Evolutionary conservation across 129 eudicot genomes (phyloP).

Genomic region (Chrysanthemum lavandulifolium): DNA sequence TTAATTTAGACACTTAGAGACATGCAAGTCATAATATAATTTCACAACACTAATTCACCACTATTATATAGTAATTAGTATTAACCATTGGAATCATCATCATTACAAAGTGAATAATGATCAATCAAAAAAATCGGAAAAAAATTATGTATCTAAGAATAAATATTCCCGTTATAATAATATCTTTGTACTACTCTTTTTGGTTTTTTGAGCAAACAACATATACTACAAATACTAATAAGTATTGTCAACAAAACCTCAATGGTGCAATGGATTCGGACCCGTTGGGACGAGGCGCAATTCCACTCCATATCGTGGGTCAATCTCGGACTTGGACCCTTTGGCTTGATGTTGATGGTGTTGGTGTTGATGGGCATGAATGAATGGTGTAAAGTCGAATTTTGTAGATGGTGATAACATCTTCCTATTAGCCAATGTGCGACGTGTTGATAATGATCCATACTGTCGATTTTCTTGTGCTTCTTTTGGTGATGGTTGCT

Average conservation of each 20-base stretch:
- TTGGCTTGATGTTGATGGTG: constrained; percentile 18
- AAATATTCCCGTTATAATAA: constrained; percentile 19
- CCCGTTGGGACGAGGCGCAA: constrained; percentile 58
- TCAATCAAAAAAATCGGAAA: not conserved
- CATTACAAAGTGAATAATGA: constrained; percentile 10
- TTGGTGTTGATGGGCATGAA: constrained; percentile 32
- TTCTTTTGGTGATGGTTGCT: constrained; percentile 18
- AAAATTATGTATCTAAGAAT: constrained; percentile 32
- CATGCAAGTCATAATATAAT: not conserved
- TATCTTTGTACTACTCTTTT: constrained; percentile 28
- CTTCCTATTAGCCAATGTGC: constrained; percentile 16
- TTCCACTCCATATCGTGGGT: constrained; percentile 49
- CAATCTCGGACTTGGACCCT: constrained; percentile 30
- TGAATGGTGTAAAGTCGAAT: constrained; percentile 51
- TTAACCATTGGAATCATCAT: constrained; percentile 20
- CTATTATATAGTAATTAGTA: constrained; percentile 16
- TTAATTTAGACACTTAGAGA: not conserved
- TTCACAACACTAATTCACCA: not conserved
- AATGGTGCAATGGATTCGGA: constrained; percentile 74
- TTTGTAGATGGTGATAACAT: constrained; percentile 9
- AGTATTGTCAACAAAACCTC: constrained; percentile 37
- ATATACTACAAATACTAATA: constrained; percentile 29
- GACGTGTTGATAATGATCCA: constrained; percentile 6
- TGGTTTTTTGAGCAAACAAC: constrained; percentile 19
- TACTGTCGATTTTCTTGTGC: constrained; percentile 12